These are phyloP conservation scores for Trichoderma koningii DNA, from an alignment of 2,329 filamentous ascomycete species.

Conservation along the genomic window DNA sequence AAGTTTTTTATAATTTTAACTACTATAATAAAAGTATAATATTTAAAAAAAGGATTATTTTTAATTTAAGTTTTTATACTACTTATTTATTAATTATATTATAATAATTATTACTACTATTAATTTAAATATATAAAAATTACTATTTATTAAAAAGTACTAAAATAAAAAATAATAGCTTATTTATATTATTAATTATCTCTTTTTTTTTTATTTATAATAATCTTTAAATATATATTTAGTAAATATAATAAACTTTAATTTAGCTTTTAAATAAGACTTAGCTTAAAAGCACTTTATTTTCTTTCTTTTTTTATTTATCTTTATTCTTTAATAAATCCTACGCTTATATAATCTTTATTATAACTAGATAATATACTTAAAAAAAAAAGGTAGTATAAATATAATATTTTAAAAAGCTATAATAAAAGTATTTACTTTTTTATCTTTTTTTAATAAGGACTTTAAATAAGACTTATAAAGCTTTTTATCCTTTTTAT, in stretches of 20 bases:
- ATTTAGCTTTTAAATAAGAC: neutral
- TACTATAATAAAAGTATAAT: neutral
- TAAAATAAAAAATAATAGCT: neutral
- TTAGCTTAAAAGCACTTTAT: neutral
- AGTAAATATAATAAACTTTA: neutral
- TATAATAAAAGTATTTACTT: neutral
- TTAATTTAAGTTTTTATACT: neutral
- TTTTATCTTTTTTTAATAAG: neutral
- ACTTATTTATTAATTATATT: neutral
- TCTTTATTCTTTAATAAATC: neutral
- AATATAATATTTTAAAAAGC: neutral
- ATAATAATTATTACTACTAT: neutral
- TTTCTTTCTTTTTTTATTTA: neutral
- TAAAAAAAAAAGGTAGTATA: neutral
- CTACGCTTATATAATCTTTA: neutral
- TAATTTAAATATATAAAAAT: neutral
- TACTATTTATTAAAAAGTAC: too few relatives aligned
- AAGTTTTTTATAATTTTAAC: neutral
- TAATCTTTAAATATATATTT: too few relatives aligned
- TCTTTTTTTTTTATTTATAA: neutral
- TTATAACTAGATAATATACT: neutral
- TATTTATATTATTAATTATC: neutral
- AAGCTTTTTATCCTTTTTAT: neutral
- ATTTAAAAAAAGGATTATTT: neutral
- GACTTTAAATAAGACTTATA: too few relatives aligned